These are phyloP conservation scores for Anthracocystis setariae DNA, from an alignment of 1,284 basidiomycete species.

Conservation along the genomic window DNA sequence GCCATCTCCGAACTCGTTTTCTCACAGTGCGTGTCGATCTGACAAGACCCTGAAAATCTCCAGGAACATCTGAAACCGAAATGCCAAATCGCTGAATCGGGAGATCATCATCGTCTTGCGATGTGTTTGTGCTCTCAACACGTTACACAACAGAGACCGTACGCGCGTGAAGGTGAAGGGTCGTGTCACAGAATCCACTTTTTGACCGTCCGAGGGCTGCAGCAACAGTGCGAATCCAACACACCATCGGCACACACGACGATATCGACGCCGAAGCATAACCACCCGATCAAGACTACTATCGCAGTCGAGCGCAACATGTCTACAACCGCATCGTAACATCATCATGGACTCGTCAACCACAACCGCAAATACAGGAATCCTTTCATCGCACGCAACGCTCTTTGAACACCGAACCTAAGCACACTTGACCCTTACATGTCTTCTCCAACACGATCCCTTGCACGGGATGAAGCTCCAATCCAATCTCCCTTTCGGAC, in stretches of 20 bases:
- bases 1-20: slow-evolving; percentile 14
- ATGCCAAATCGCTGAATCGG: neutral
- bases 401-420: neutral
- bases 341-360: neutral
- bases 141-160: slow-evolving; percentile 6
- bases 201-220: slow-evolving; percentile 6
- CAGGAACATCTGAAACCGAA: neutral
- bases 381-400: neutral
- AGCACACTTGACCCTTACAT: slow-evolving; percentile 17
- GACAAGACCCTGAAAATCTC: too few relatives aligned
- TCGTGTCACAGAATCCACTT: slow-evolving; percentile 10
- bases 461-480: slow-evolving; percentile 31
- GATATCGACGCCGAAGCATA: too few relatives aligned
- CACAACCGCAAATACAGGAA: neutral
- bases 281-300: too few relatives aligned
- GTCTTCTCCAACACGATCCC: slow-evolving; percentile 26
- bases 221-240: slow-evolving; percentile 23
- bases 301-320: neutral
- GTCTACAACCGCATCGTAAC: neutral
- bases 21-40: slow-evolving; percentile 6
- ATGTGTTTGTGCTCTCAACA: slow-evolving; percentile 15
- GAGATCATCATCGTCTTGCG: neutral
- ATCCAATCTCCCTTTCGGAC: slow-evolving; percentile 23
- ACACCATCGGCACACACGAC: slow-evolving; percentile 25
- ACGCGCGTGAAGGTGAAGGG: slow-evolving; percentile 4